Percentiles rank a stretch among this genome's conserved stretches.
Evolutionary conservation across 352 stramenopile species (phyloP).

Genomic region (Pythium rishiriense): DNA sequence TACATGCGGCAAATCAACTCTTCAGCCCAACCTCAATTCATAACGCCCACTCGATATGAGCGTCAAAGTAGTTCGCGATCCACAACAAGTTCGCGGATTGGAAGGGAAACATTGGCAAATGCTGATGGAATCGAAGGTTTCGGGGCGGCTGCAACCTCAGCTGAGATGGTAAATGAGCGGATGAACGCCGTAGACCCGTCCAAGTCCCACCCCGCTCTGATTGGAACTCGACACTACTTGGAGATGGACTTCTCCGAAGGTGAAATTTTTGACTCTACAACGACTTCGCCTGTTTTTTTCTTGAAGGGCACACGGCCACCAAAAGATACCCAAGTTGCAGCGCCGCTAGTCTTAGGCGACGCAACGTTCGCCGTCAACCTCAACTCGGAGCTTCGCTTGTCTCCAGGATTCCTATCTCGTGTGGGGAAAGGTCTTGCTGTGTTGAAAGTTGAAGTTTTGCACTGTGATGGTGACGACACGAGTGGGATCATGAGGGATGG

Average conservation of each 20-base stretch:
- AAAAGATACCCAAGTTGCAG: background rate
- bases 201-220: slow-evolving; percentile 19
- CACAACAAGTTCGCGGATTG: background rate
- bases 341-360: slow-evolving; percentile 38
- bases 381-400: slow-evolving; percentile 80
- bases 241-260: slow-evolving; percentile 2
- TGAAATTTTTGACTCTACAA: background rate
- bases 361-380: slow-evolving; percentile 79
- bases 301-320: slow-evolving; percentile 17
- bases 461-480: slow-evolving; percentile 5
- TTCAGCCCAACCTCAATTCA: background rate
- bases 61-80: slow-evolving; percentile 10
- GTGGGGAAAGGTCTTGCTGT: slow-evolving; percentile 80
- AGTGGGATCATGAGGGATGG: background rate
- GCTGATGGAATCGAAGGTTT: background rate
- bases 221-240: background rate
- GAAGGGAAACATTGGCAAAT: background rate
- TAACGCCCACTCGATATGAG: slow-evolving; percentile 7
- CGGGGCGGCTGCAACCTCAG: background rate
- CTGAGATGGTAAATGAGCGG: background rate
- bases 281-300: slow-evolving; percentile 25
- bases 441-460: slow-evolving; percentile 58
- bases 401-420: slow-evolving; percentile 66
- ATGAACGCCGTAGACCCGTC: background rate
- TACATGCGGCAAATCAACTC: slow-evolving; percentile 33